A percentile compares a stretch with the other conserved stretches of the same genome.
phyloP scores from a whole-genome alignment of 495 filamentous ascomycete genomes.

The Neurospora discreta region DNA sequence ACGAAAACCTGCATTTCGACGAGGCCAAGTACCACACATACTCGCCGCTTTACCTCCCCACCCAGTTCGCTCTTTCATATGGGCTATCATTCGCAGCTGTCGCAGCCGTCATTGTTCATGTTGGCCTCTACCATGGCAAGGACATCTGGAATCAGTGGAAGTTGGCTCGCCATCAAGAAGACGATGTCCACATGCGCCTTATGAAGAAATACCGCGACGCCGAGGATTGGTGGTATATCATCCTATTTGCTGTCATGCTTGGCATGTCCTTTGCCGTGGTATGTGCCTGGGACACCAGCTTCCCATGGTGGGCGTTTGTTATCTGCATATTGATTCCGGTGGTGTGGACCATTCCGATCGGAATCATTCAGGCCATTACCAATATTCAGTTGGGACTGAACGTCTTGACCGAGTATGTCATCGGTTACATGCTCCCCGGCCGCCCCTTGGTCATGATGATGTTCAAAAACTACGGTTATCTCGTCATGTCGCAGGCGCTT shows the following conservation, averaged over 20 bases:
- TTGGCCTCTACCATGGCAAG: conserved; percentile 49
- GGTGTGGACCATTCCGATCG: conserved; percentile 43
- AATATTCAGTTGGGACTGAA: conserved; percentile 59
- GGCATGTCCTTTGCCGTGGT: conserved; percentile 39
- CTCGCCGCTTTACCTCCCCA: conserved; percentile 51
- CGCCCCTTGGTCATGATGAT: conserved; percentile 52
- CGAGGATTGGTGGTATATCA: conserved; percentile 44
- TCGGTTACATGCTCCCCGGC: conserved; percentile 58
- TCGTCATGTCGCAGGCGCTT: conserved; percentile 47
- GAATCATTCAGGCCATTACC: conserved; percentile 52
- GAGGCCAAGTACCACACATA: conserved; percentile 43
- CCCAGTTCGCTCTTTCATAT: conserved; percentile 52
- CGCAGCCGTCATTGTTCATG: conserved; percentile 53
- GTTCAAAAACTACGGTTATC: conserved; percentile 65
- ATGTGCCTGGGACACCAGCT: conserved; percentile 50
- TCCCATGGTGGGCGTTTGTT: conserved; percentile 56
- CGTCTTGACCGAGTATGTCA: conserved; percentile 58
- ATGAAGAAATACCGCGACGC: conserved; percentile 49
- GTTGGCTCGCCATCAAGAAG: conserved; percentile 43
- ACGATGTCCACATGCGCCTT: conserved; percentile 56
- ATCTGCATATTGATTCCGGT: conserved; percentile 46
- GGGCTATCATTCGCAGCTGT: conserved; percentile 61
- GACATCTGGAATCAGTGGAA: conserved; percentile 44
- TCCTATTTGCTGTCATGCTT: conserved; percentile 32
- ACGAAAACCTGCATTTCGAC: conserved; percentile 37